Conservation (phyloP, 331 rosid genomes). For the Malus hybrid region DNA sequence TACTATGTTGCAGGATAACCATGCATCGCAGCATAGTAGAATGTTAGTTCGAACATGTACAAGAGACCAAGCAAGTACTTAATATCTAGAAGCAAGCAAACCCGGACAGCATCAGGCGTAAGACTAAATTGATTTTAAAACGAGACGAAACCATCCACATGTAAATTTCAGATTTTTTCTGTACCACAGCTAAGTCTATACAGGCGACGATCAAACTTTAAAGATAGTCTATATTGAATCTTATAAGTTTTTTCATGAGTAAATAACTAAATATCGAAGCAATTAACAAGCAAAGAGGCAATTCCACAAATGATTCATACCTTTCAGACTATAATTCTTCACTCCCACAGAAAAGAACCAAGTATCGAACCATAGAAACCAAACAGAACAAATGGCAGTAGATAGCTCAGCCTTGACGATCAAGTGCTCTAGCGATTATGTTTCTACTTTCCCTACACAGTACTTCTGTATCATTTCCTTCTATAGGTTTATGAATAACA, state of each 20-base stretch:
- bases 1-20: not conserved
- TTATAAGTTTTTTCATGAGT: not conserved
- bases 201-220: not conserved
- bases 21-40: not conserved
- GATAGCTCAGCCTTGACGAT: constrained; percentile 31
- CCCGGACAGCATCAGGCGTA: not conserved
- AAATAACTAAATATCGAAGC: not conserved
- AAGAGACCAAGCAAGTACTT: not conserved
- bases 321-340: not conserved
- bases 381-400: constrained; percentile 1
- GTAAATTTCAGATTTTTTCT: not conserved
- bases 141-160: not conserved
- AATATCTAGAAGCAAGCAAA: not conserved
- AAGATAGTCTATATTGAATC: not conserved
- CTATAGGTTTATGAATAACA: constrained; percentile 63
- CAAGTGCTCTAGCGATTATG: constrained; percentile 44
- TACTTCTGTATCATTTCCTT: constrained; percentile 50
- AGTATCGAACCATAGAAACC: constrained; percentile 12
- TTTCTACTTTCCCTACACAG: constrained; percentile 68
- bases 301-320: not conserved
- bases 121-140: not conserved
- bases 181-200: not conserved
- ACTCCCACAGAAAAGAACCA: not conserved
- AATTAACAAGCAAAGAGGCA: not conserved
- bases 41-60: not conserved